Conservation (phyloP, 2,329 filamentous ascomycete genomes). For the Claviceps africana region DNA sequence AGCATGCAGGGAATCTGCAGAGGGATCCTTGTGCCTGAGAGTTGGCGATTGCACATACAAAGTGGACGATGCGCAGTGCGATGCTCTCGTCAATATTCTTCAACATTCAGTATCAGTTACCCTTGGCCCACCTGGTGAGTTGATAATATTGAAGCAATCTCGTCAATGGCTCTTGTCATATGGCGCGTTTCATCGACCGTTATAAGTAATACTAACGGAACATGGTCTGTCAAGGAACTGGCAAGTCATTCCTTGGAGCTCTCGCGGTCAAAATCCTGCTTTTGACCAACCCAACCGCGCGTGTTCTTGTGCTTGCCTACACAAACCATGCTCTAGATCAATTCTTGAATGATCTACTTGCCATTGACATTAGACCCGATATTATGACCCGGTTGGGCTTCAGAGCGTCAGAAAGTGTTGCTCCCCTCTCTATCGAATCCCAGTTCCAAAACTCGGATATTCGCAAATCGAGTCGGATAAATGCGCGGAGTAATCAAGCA, state of each 20-base stretch:
- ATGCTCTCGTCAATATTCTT: not conserved
- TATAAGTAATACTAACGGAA: not conserved
- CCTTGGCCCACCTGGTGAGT: not conserved
- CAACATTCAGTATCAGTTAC: not conserved
- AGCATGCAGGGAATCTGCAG: not conserved
- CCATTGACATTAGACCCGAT: constrained; percentile 36
- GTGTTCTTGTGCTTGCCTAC: constrained; percentile 51
- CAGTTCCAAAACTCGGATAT: not conserved
- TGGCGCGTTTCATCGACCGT: not conserved
- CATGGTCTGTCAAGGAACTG: constrained; percentile 29
- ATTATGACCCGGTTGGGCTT: constrained; percentile 49
- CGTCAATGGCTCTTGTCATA: too few relatives aligned
- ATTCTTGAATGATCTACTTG: constrained; percentile 48
- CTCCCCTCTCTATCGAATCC: not conserved
- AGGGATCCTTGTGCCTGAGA: not conserved
- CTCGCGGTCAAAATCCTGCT: constrained; percentile 44
- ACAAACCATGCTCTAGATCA: constrained; percentile 57
- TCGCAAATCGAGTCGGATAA: not conserved
- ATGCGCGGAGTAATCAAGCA: not conserved
- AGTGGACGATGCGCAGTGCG: not conserved
- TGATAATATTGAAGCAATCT: not conserved
- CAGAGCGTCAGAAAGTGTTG: constrained; percentile 30
- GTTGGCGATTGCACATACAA: not conserved
- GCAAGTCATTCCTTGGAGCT: constrained; percentile 62
- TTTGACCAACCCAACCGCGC: constrained; percentile 26